Base-by-base conservation (phyloP, 1,139 yeast species). In the Pichia sp. region DNA sequence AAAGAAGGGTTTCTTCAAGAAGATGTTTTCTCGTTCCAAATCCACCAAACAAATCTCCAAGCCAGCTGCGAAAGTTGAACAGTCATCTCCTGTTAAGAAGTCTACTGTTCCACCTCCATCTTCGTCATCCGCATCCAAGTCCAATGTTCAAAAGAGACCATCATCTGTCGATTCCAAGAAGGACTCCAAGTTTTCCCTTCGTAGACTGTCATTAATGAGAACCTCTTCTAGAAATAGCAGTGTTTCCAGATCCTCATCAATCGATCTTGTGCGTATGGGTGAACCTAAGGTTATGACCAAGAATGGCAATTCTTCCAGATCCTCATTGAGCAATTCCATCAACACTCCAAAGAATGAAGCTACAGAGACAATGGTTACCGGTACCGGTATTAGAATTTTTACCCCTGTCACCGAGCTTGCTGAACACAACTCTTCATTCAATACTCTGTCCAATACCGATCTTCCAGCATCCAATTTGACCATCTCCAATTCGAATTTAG, bases 1-100 rank as follows among this genome's bases (percentile, higher is more conserved):
- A 27, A 47, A 47, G 36, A 30, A 33, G 21, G 47, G 50, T 5
- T 47, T 47, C 24, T 40, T 47, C 18, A 47, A 24, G 36, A 21
- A 41, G 4, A 21, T 47, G 8, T 47, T 47, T 34, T 44, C 50
- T 21, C 35, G 40, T 28, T 47, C 50, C 3, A 44, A 40, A 15
- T 33, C 38, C 9, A 20, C n/a, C 11, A 38, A 28, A 28, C 31
- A 9, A 28, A 8, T 10, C 7, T 24, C 27, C 5, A 28, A 7
- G 5, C n/a, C 31, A 2, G 5, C n/a, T 8, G 5, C 31, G 14
- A 28, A 7, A 8, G 10, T 12, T 24, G 12, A 22, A 12, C 4
- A 15, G 10, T 11, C 27, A 27, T 18, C 30, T 8, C 19, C 33
- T 14, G 15, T n/a, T 10, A 20, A 34, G n/a, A 14, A 24, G 14